Evolutionary conservation across 805 yeast genomes (phyloP).

Genomic region (Saturnispora quitensis): DNA sequence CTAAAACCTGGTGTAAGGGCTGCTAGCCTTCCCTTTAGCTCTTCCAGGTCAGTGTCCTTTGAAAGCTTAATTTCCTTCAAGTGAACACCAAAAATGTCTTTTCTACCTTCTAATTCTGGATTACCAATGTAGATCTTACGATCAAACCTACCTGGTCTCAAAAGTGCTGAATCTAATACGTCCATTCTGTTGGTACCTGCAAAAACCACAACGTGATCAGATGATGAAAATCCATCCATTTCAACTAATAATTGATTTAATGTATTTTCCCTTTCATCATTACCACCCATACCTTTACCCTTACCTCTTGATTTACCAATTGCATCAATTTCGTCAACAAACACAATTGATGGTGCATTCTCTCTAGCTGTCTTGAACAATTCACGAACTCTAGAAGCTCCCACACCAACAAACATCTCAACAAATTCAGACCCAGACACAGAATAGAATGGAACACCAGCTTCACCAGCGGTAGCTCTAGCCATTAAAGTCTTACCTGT

Average conservation of each 20-base stretch:
- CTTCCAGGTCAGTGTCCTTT: conserved; percentile 39
- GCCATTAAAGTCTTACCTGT: conserved; percentile 92
- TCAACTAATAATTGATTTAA: conserved; percentile 87
- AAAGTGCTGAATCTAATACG: conserved; percentile 77
- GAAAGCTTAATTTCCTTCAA: conserved; percentile 48
- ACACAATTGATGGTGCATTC: conserved; percentile 83
- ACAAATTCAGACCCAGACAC: conserved; percentile 93
- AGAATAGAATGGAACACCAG: conserved; percentile 85
- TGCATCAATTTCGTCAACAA: conserved; percentile 93
- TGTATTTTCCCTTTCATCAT: conserved; percentile 91
- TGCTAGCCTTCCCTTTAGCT: conserved; percentile 73
- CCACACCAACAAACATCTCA: conserved; percentile 97
- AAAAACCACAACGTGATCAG: conserved; percentile 84
- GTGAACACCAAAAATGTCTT: conserved; percentile 77
- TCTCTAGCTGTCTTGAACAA: conserved; percentile 83
- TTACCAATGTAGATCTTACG: conserved; percentile 79
- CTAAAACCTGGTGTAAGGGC: conserved; percentile 93
- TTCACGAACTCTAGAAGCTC: conserved; percentile 92
- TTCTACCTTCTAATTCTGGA: conserved; percentile 86
- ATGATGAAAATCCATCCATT: conserved; percentile 88
- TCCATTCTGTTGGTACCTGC: conserved; percentile 96
- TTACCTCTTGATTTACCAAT: conserved; percentile 77
- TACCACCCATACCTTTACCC: conserved; percentile 70
- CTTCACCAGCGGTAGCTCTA: conserved; percentile 95
- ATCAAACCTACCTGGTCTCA: conserved; percentile 94